These are phyloP conservation scores for Triglochin maritima DNA, from an alignment of 106 monocot species.

Conservation along the genomic window DNA sequence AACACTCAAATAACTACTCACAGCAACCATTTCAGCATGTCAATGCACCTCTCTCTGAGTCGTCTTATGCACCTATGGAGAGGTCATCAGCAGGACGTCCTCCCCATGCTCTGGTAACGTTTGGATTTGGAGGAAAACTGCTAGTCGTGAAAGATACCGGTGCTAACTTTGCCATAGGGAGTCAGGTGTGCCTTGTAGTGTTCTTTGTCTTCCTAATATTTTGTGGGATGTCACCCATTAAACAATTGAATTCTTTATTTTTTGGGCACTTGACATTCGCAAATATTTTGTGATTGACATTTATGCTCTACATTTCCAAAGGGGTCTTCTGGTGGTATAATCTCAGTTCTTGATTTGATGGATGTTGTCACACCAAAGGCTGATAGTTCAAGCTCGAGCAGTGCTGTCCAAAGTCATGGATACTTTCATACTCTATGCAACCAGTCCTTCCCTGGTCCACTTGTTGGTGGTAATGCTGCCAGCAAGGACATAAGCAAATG, in stretches of 20 bases:
- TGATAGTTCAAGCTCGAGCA: constrained; percentile 24
- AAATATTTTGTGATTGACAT: not conserved
- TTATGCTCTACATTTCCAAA: constrained; percentile 13
- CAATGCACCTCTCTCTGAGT: constrained; percentile 30
- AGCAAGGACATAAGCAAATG: constrained; percentile 88
- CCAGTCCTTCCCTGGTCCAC: constrained; percentile 83
- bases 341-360: constrained; percentile 53
- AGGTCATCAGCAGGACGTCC: constrained; percentile 86
- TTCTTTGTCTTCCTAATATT: too few relatives aligned
- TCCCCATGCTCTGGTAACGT: constrained; percentile 75
- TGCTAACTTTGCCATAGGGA: constrained; percentile 35
- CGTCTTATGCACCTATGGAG: constrained; percentile 32
- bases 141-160: constrained; percentile 58
- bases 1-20: constrained; percentile 25
- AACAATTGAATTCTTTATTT: too few relatives aligned
- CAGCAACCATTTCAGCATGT: constrained; percentile 27
- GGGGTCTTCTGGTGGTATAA: constrained; percentile 23
- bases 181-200: constrained; percentile 43
- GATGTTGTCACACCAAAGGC: constrained; percentile 44
- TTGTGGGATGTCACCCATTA: too few relatives aligned
- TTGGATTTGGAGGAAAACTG: constrained; percentile 98
- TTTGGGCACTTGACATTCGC: too few relatives aligned
- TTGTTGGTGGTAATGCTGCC: constrained; percentile 75
- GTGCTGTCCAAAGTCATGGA: constrained; percentile 6
- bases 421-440: constrained; percentile 65